Evolutionary conservation across 768 basidiomycete species (phyloP).

Genomic region (Termitomyces sp.): DNA sequence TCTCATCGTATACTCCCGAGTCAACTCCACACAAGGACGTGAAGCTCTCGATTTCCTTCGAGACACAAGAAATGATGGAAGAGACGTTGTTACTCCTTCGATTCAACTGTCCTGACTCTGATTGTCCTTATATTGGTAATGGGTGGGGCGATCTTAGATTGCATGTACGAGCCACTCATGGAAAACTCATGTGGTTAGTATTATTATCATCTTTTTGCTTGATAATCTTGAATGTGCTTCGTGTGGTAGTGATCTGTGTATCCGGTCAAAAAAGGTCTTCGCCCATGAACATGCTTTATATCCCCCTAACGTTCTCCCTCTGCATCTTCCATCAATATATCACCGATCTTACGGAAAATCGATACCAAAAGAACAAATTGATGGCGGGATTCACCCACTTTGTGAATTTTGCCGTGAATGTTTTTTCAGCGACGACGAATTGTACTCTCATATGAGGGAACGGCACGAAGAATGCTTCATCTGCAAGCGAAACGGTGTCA

Average conservation of each 20-base stretch:
- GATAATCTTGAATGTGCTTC: background rate
- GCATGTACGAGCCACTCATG: slow-evolving; percentile 74
- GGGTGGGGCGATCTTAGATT: slow-evolving; percentile 90
- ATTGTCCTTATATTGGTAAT: slow-evolving; percentile 78
- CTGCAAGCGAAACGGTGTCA: slow-evolving; percentile 76
- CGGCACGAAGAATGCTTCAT: slow-evolving; percentile 95
- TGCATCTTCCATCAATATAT: slow-evolving; percentile 74
- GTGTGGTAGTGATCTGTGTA: slow-evolving; percentile 72
- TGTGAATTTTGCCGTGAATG: slow-evolving; percentile 92
- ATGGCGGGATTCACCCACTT: slow-evolving; percentile 70
- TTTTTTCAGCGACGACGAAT: slow-evolving; percentile 88
- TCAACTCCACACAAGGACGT: slow-evolving; percentile 58
- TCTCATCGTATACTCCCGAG: slow-evolving; percentile 51
- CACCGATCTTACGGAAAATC: slow-evolving; percentile 31
- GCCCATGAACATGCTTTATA: slow-evolving; percentile 92
- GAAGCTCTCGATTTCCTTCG: slow-evolving; percentile 78
- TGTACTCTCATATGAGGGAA: slow-evolving; percentile 92
- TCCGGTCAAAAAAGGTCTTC: slow-evolving; percentile 89
- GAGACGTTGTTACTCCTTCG: slow-evolving; percentile 86
- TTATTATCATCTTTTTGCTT: slow-evolving; percentile 16
- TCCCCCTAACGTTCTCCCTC: slow-evolving; percentile 46
- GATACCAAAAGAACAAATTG: slow-evolving; percentile 47
- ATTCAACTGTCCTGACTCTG: slow-evolving; percentile 87
- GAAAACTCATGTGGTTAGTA: slow-evolving; percentile 73
- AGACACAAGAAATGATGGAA: slow-evolving; percentile 92